Base-by-base conservation (phyloP, 805 yeast species). In the Sungouiozyma ichnusensis region DNA sequence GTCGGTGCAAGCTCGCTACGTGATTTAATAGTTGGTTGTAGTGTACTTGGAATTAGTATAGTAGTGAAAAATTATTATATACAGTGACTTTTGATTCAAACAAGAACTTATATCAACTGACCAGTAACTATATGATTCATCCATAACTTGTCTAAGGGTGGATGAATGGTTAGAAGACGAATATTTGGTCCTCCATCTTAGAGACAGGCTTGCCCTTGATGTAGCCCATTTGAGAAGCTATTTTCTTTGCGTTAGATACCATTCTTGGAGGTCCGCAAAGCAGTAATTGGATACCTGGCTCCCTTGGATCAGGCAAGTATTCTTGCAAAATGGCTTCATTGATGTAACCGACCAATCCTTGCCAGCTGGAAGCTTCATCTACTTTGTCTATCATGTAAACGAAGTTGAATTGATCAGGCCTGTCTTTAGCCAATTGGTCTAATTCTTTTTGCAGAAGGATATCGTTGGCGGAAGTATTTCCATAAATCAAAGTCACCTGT, bases 251-350 rank as follows among this genome's bases (percentile, higher is more conserved):
- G 46, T 88, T 81, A 46, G 84, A 73, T 37, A 81, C 78, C 95
- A 88, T 84, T 48, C 90, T 87, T 46, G 94, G 94, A 38, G 97
- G 97, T 36, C 96, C 97, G 67, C 97, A 88, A 43, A 88, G 65
- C 57, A 90, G 75, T 52, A 90, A 69, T 69, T 82, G 83, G 4
- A 48, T 49, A 15, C 48, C 51, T 9, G 47, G 52, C 51, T 77
- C 79, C 34, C 65, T 69, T 34, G 77, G 56, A 20, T 85, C 68
- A 36, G 94, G 88, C 53, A 83, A 70, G 55, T 73, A 68, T 40
- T 69, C 66, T 52, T 73, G 71, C 64, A 88, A 68, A 50, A 85
- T 68, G 37, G 84, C 49, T 11, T 35, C 73, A 35, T 94, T 83
- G 43, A 87, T 78, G 54, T 78, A 87, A 20, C 97, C 97, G 38